Percentiles rank a stretch among this genome's conserved stretches.
Evolutionary conservation across 2,329 filamentous ascomycete genomes (phyloP).

Genomic region (Colletotrichum chlorophyti): DNA sequence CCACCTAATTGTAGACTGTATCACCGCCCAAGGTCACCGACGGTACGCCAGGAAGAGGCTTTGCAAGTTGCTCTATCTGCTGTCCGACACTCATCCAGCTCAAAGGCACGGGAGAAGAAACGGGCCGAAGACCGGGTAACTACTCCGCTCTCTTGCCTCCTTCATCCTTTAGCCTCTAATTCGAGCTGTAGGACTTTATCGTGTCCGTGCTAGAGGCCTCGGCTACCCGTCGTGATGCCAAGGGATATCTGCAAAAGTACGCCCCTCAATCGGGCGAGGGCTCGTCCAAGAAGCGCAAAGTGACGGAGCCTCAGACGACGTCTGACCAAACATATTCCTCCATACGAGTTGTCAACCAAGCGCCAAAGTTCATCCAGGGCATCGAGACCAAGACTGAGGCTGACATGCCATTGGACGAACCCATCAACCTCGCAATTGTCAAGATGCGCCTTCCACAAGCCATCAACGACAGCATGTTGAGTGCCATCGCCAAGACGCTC

Average conservation of each 20-base stretch:
- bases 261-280: constrained; percentile 37
- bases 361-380: constrained; percentile 46
- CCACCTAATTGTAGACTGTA: constrained; percentile 16
- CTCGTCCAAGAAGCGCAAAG: constrained; percentile 1
- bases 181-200: constrained; percentile 73
- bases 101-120: constrained; percentile 44
- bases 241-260: constrained; percentile 89
- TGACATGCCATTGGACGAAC: constrained; percentile 37
- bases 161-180: constrained; percentile 11
- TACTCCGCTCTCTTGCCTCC: background rate
- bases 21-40: constrained; percentile 19
- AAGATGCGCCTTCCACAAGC: constrained; percentile 80
- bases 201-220: constrained; percentile 87
- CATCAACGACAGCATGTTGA: constrained; percentile 71
- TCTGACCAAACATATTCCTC: constrained; percentile 29
- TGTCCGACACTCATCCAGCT: constrained; percentile 22
- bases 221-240: constrained; percentile 91
- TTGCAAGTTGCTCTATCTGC: constrained; percentile 21
- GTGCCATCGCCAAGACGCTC: constrained; percentile 82
- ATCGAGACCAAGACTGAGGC: constrained; percentile 5
- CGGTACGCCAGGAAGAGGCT: constrained; percentile 17
- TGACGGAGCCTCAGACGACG: background rate
- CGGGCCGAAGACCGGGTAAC: constrained; percentile 55
- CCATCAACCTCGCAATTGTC: constrained; percentile 76
- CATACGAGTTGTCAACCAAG: constrained; percentile 38